Conservation (phyloP, 2,329 filamentous ascomycete genomes). For the Nigrospora oryzae region DNA sequence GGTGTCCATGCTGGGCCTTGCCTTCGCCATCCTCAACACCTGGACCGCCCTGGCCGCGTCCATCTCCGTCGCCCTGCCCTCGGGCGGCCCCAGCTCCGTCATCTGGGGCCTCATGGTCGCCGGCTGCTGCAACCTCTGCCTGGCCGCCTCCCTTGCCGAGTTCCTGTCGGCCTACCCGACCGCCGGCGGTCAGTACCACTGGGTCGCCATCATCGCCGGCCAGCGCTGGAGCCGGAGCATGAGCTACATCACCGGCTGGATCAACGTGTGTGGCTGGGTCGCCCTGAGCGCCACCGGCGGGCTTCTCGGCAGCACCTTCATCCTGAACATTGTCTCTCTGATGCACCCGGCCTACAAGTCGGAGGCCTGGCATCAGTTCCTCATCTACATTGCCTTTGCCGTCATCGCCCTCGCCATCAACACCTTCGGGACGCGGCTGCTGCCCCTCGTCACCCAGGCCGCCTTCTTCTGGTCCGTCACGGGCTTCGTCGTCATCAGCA, state of each 20-base stretch:
- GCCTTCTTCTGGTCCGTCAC: constrained; percentile 64
- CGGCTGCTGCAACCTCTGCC: constrained; percentile 60
- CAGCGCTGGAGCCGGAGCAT: constrained; percentile 51
- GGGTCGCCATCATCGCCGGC: constrained; percentile 59
- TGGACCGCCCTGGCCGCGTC: constrained; percentile 39
- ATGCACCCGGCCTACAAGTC: constrained; percentile 48
- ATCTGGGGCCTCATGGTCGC: constrained; percentile 62
- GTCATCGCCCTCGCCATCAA: constrained; percentile 55
- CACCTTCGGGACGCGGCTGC: constrained; percentile 50
- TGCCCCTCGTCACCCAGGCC: constrained; percentile 59
- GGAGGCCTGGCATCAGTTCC: constrained; percentile 62
- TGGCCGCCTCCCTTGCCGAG: constrained; percentile 62
- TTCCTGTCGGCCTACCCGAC: constrained; percentile 58
- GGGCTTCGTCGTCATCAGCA: constrained; percentile 62
- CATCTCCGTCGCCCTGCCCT: constrained; percentile 47
- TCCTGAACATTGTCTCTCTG: constrained; percentile 56
- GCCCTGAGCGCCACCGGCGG: constrained; percentile 60
- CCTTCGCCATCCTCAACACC: constrained; percentile 39
- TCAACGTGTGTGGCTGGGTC: constrained; percentile 65
- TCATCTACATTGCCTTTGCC: constrained; percentile 61
- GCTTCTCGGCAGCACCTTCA: constrained; percentile 57
- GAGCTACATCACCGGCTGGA: constrained; percentile 67
- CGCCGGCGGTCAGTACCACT: constrained; percentile 60
- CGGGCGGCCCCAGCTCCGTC: constrained; percentile 61
- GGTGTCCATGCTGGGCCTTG: constrained; percentile 36